Base-by-base conservation (phyloP, 257 asterid species). In the Solanum tarapatanum region DNA sequence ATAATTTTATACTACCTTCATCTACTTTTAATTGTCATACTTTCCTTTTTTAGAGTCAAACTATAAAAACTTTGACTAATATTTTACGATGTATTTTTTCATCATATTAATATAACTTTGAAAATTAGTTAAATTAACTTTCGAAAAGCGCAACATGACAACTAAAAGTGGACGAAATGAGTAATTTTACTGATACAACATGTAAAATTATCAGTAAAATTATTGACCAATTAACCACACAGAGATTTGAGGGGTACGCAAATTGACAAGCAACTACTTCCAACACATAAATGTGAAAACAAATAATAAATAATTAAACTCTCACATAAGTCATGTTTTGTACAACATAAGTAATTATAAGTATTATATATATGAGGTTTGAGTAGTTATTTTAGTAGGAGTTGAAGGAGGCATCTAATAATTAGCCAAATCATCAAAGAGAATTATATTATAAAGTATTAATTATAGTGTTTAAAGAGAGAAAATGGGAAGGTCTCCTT, bases 401-500 rank as follows among this genome's bases (percentile, higher is more conserved):
- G 24, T 77, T 41, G 62, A 24, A 41, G 23, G 32, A 76, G 33
- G 83, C 60, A 37, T 9, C 58, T 24, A 66, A 13, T 28, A 58
- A 58, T 58, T 26, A 66, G 16, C 32, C 21, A 37, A 76, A 39
- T 75, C 21, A 23, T 75, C 33, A 23, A 11, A 39, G 64, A 13
- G n/a, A 79, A 41, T 41, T 39, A 3, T 33, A 37, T 41, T 75
- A 0, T 75, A 35, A 17, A 12, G 11, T 64, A n/a, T 64, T n/a
- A 68, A 30, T 70, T 70, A 17, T 32, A 72, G 24, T 72, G 24
- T 70, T 70, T 2, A 17, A 32, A 33, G 36, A 73, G 82, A 73
- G n/a, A 94, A 91, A 95, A 94, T 55, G 94, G 93, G 32, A 91
- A 87, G 68, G 93, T 48, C 85, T 48, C 85, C 85, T 45, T 5